phyloP scores from a whole-genome alignment of 2,329 filamentous ascomycete genomes.

The Colletotrichum shisoi region DNA sequence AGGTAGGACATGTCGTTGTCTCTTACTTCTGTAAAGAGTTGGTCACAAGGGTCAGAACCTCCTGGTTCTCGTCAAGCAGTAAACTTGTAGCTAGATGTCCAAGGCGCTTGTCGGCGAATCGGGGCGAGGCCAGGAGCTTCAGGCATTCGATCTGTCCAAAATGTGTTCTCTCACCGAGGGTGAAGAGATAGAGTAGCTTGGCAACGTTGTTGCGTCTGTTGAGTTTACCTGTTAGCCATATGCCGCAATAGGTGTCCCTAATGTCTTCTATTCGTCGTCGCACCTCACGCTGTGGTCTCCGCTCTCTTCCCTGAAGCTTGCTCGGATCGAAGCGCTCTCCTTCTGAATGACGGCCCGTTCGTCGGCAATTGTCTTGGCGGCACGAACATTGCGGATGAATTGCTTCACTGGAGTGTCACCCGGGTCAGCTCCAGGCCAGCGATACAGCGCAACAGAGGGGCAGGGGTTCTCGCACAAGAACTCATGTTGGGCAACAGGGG shows the following conservation, averaged over 20 bases:
- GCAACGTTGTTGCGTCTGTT: slow-evolving; percentile 95
- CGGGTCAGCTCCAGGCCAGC: slow-evolving; percentile 24
- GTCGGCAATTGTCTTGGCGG: slow-evolving; percentile 98
- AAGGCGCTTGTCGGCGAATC: slow-evolving; percentile 96
- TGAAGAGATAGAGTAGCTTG: slow-evolving; percentile 97
- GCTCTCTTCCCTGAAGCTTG: slow-evolving; percentile 97
- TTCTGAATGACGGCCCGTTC: slow-evolving; percentile 98
- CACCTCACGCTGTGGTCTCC: slow-evolving; percentile 90
- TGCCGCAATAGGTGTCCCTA: slow-evolving; percentile 16
- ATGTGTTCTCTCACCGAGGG: slow-evolving; percentile 93
- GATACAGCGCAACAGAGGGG: slow-evolving; percentile 12
- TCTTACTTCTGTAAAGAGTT: slow-evolving; percentile 94
- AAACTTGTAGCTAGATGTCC: slow-evolving; percentile 97
- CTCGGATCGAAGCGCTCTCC: slow-evolving; percentile 95
- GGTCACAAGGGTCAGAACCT: slow-evolving; percentile 94
- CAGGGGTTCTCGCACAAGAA: slow-evolving; percentile 47
- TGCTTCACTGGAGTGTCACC: slow-evolving; percentile 78
- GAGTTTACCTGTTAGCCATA: slow-evolving; percentile 37
- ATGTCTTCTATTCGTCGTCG: slow-evolving; percentile 46
- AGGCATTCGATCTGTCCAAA: slow-evolving; percentile 99
- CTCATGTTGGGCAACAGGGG: slow-evolving; percentile 48
- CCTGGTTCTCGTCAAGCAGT: slow-evolving; percentile 96
- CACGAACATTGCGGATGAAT: slow-evolving; percentile 98
- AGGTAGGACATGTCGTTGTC: not conserved
- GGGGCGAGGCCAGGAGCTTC: slow-evolving; percentile 93